Conservation (phyloP, 1,139 yeast genomes). For the Sugiyamaella pinicola region DNA sequence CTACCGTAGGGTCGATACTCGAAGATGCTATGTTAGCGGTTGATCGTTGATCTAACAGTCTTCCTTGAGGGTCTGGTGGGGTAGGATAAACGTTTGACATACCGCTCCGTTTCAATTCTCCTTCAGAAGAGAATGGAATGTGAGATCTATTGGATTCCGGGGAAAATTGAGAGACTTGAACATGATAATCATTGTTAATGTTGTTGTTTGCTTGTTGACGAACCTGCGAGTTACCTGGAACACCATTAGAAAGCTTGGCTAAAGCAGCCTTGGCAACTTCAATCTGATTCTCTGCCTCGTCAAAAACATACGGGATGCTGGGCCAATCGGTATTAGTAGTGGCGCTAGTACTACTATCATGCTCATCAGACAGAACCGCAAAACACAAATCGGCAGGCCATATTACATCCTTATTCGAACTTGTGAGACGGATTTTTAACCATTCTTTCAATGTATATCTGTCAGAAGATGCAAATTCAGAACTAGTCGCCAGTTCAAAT, state of each 20-base stretch:
- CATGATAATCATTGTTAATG: background rate
- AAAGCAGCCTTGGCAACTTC: slow-evolving; percentile 8
- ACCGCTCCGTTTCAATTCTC: slow-evolving; percentile 18
- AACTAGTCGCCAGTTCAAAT: slow-evolving; percentile 16
- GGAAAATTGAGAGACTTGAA: background rate
- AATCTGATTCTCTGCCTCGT: slow-evolving; percentile 35
- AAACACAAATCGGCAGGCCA: slow-evolving; percentile 30
- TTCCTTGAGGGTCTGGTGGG: slow-evolving; percentile 42
- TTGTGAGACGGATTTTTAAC: slow-evolving; percentile 14
- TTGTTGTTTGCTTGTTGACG: background rate
- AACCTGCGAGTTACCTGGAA: background rate
- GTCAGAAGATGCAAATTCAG: slow-evolving; percentile 20
- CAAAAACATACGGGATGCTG: slow-evolving; percentile 31
- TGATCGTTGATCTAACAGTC: slow-evolving; percentile 11
- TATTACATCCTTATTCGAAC: slow-evolving; percentile 18
- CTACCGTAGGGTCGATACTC: slow-evolving; percentile 28
- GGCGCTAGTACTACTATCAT: background rate
- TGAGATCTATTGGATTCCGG: slow-evolving; percentile 7
- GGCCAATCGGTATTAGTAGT: slow-evolving; percentile 6
- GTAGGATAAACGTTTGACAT: slow-evolving; percentile 39
- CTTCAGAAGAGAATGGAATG: slow-evolving; percentile 5
- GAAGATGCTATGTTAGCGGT: slow-evolving; percentile 30
- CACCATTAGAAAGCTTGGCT: background rate
- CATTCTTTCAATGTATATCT: slow-evolving; percentile 16
- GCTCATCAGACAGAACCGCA: background rate